Evolutionary conservation across 2,329 filamentous ascomycete genomes (phyloP).

Genomic region (Epicoccum sorghinum): DNA sequence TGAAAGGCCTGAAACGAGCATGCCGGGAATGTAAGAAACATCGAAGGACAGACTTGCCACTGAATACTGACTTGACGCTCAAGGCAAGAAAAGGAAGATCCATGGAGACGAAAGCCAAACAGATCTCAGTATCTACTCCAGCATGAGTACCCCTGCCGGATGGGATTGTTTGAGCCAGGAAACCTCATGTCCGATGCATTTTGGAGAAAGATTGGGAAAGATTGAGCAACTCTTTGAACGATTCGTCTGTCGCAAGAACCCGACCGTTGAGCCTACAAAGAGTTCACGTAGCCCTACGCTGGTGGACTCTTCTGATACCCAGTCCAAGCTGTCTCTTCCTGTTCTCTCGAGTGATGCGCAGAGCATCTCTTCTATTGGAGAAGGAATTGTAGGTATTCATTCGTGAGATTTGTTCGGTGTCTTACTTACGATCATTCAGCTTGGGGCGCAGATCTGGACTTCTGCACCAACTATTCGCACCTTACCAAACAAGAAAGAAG

Average conservation of each 20-base stretch:
- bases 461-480: constrained; percentile 38
- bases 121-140: constrained; percentile 19
- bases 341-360: constrained; percentile 30
- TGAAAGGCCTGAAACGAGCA: constrained; percentile 35
- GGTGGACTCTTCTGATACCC: constrained; percentile 29
- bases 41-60: neutral
- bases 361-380: constrained; percentile 37
- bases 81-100: constrained; percentile 43
- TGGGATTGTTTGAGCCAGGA: constrained; percentile 26
- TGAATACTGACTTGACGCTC: constrained; percentile 16
- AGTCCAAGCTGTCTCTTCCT: constrained; percentile 26
- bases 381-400: constrained; percentile 36
- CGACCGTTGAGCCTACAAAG: constrained; percentile 17
- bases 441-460: constrained; percentile 39
- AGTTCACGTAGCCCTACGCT: constrained; percentile 28
- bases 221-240: constrained; percentile 45
- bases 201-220: constrained; percentile 42
- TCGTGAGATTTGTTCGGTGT: neutral
- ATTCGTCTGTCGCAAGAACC: constrained; percentile 42
- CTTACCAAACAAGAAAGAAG: constrained; percentile 25
- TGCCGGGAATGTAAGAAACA: constrained; percentile 45
- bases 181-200: constrained; percentile 34
- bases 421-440: constrained; percentile 26
- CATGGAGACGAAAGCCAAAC: constrained; percentile 22
- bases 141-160: constrained; percentile 18